phyloP scores from a whole-genome alignment of 805 yeast genomes.

The Candida khao-thaluensis region DNA sequence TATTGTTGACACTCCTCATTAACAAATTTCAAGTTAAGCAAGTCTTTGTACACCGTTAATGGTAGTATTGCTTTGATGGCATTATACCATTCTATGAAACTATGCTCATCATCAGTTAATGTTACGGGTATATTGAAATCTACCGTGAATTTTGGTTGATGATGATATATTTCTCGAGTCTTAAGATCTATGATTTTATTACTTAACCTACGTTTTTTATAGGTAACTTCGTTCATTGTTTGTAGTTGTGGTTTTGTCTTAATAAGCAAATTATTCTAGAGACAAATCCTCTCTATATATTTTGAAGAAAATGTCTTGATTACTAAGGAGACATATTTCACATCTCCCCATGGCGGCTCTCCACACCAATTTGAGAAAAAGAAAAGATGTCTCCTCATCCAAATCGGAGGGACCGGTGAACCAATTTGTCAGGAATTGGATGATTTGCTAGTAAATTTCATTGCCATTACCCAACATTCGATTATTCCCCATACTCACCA shows the following conservation, averaged over 20 bases:
- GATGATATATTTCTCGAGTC: not conserved
- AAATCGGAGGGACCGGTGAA: not conserved
- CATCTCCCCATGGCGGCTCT: constrained; percentile 5
- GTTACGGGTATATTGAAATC: constrained; percentile 14
- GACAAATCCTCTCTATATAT: constrained; percentile 5
- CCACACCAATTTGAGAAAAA: constrained; percentile 2
- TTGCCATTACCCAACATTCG: too few relatives aligned
- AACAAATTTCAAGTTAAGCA: constrained; percentile 11
- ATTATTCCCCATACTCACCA: too few relatives aligned
- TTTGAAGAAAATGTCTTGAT: constrained; percentile 1
- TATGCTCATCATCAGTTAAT: constrained; percentile 10
- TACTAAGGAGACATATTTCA: not conserved
- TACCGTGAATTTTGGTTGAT: constrained; percentile 5
- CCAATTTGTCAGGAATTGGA: too few relatives aligned
- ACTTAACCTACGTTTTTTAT: not conserved
- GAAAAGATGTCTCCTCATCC: not conserved
- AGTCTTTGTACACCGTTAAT: constrained; percentile 8
- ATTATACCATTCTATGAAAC: constrained; percentile 15
- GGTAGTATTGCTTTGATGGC: constrained; percentile 10
- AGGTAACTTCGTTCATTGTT: constrained; percentile 3
- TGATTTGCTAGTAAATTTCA: too few relatives aligned
- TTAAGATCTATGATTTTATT: not conserved
- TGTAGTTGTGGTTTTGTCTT: too few relatives aligned
- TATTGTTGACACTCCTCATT: constrained; percentile 12
- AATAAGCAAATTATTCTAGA: too few relatives aligned